Evolutionary conservation across 2,329 filamentous ascomycete species (phyloP).

Genomic region (Fusarium devonianum): DNA sequence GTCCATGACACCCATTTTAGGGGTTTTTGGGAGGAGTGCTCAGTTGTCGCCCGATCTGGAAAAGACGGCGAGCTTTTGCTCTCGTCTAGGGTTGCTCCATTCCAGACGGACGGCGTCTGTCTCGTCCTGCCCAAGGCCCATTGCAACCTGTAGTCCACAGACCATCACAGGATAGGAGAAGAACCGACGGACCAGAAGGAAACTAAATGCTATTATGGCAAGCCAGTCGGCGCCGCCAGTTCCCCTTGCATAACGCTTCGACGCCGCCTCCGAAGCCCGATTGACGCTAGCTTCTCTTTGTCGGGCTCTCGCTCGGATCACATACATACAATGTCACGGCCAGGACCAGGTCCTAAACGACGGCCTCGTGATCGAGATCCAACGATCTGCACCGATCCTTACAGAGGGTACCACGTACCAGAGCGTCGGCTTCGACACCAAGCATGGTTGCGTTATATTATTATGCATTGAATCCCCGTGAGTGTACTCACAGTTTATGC

Average conservation of each 20-base stretch:
- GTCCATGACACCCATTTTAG: conserved; percentile 13
- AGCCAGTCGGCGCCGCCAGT: conserved; percentile 13
- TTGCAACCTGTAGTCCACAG: conserved; percentile 7
- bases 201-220: conserved; percentile 27
- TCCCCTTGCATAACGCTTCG: conserved; percentile 30
- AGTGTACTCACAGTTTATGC: too few species aligned
- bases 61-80: conserved; percentile 22
- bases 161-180: conserved; percentile 19
- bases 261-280: conserved; percentile 9
- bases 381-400: conserved; percentile 25
- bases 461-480: conserved; percentile 7
- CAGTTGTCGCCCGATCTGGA: conserved; percentile 29
- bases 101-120: conserved; percentile 31
- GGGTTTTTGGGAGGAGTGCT: conserved; percentile 18
- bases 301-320: conserved; percentile 4
- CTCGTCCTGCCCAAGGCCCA: conserved; percentile 20
- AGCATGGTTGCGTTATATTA: conserved; percentile 6
- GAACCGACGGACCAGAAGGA: conserved; percentile 19
- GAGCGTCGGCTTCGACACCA: conserved; percentile 6
- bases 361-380: conserved; percentile 12
- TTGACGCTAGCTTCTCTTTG: conserved; percentile 12
- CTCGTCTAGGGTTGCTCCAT: conserved; percentile 32
- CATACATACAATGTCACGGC: conserved; percentile 12
- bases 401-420: background rate
- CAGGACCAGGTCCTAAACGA: conserved; percentile 1